Percentiles rank a stretch among this genome's conserved stretches.
phyloP scores from a whole-genome alignment of 129 eudicot genomes.

The Glebionis coronaria region DNA sequence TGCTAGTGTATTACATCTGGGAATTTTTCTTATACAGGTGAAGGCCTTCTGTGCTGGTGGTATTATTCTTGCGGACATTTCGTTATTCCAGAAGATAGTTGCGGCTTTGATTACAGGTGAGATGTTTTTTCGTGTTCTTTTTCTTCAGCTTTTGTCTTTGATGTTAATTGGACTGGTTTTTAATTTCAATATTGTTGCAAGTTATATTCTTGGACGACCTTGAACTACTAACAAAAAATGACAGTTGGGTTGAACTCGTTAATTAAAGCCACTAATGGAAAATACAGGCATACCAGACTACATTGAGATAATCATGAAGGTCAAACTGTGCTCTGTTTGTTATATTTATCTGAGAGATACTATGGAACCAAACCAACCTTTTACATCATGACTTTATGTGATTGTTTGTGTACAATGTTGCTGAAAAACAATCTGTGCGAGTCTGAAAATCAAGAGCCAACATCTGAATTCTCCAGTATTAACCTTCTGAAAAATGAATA shows the following conservation, averaged over 20 bases:
- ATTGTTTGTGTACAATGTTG: neutral
- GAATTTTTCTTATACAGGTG: constrained; percentile 52
- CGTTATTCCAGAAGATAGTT: constrained; percentile 73
- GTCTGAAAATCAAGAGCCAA: neutral
- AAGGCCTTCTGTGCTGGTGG: constrained; percentile 72
- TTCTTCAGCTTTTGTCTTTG: neutral
- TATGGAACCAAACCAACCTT: neutral
- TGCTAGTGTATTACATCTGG: constrained; percentile 30
- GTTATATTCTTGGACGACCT: neutral
- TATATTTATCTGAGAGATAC: too few relatives aligned
- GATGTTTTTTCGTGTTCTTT: constrained; percentile 1
- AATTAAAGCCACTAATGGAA: neutral
- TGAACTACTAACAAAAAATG: neutral
- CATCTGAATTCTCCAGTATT: neutral
- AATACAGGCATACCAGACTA: too few relatives aligned
- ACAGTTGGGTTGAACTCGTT: neutral
- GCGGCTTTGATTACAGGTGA: constrained; percentile 93
- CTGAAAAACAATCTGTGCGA: neutral
- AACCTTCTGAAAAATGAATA: neutral
- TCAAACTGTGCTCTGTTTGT: neutral
- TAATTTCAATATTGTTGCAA: neutral
- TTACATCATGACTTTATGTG: neutral
- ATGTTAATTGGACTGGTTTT: constrained; percentile 9
- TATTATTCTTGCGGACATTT: constrained; percentile 44
- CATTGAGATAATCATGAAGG: neutral